These are phyloP conservation scores for bread wheat (Triticum aestivum) DNA, from an alignment of 176 grass and related monocot genomes.

Conservation along the genomic window DNA sequence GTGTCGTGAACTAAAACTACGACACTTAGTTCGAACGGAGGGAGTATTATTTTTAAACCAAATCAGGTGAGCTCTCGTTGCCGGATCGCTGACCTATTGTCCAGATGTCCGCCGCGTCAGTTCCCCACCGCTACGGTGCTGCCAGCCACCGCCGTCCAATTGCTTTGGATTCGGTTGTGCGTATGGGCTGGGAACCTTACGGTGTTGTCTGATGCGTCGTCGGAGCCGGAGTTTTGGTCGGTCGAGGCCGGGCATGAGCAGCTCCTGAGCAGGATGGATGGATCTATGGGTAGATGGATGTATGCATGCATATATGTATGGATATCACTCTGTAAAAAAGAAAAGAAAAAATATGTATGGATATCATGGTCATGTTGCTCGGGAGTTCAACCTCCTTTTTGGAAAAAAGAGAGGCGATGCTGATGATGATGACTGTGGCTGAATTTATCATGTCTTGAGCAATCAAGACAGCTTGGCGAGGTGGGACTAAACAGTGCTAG, in stretches of 20 bases:
- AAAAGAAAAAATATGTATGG: no score
- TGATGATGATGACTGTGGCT: background rate
- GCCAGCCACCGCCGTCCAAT: background rate
- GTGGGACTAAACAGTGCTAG: background rate
- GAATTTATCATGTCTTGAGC: background rate
- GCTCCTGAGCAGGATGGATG: background rate
- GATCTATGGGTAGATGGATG: background rate
- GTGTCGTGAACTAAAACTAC: no score
- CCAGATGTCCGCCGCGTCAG: background rate
- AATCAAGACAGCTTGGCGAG: background rate
- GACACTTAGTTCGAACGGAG: no score
- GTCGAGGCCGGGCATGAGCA: background rate
- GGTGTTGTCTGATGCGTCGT: background rate
- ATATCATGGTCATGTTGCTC: no score
- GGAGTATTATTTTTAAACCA: background rate
- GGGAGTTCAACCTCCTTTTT: no score
- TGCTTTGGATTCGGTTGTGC: background rate
- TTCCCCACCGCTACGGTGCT: background rate
- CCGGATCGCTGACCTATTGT: background rate
- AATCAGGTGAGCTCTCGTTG: background rate
- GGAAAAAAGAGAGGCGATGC: no score
- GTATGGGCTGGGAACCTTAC: background rate
- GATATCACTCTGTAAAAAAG: no score
- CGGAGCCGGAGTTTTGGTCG: background rate
- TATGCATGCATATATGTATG: no score